Evolutionary conservation across 306 rosid genomes (phyloP).

Genomic region (Pyrus betulifolia): DNA sequence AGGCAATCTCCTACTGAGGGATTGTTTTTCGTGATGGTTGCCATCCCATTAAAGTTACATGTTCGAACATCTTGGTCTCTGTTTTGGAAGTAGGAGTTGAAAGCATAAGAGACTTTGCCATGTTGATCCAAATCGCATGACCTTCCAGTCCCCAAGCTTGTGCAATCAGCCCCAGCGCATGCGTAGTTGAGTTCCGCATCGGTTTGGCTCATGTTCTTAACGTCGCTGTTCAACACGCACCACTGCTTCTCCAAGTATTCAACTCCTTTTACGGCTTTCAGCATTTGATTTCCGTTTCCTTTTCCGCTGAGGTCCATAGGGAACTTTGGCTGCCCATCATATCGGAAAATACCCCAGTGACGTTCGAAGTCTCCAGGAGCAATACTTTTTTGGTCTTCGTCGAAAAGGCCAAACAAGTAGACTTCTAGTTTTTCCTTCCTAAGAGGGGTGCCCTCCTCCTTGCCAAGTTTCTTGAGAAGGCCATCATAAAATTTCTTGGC

Average conservation of each 20-base stretch:
- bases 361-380: slow-evolving; percentile 67
- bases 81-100: slow-evolving; percentile 48
- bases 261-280: neutral
- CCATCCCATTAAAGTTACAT: slow-evolving; percentile 45
- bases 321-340: slow-evolving; percentile 63
- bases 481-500: slow-evolving; percentile 64
- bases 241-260: slow-evolving; percentile 6
- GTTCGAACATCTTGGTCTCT: slow-evolving; percentile 61
- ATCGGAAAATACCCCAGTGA: slow-evolving; percentile 76
- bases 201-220: slow-evolving; percentile 1
- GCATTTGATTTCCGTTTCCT: slow-evolving; percentile 11
- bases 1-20: slow-evolving; percentile 36
- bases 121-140: slow-evolving; percentile 32
- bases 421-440: slow-evolving; percentile 14
- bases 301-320: slow-evolving; percentile 45
- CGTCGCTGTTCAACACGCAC: neutral
- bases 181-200: neutral
- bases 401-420: slow-evolving; percentile 53
- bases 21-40: slow-evolving; percentile 27
- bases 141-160: slow-evolving; percentile 18
- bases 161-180: neutral
- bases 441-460: slow-evolving; percentile 48
- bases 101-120: slow-evolving; percentile 53
- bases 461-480: slow-evolving; percentile 41
- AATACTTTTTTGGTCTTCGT: slow-evolving; percentile 57